These are phyloP conservation scores for Colletotrichum sp. DNA, from an alignment of 2,329 filamentous ascomycete species.

Conservation along the genomic window DNA sequence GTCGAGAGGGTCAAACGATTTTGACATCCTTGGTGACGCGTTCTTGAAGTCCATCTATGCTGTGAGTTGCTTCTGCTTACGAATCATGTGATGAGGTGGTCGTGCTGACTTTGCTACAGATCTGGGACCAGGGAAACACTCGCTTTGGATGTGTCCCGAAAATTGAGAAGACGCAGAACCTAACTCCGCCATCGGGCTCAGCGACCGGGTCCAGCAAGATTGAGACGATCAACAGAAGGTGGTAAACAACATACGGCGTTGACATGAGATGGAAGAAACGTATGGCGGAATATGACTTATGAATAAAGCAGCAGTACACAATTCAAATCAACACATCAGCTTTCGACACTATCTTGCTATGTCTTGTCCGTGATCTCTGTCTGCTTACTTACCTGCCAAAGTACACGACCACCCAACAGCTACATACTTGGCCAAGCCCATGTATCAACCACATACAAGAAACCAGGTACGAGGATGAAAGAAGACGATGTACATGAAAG, in stretches of 20 bases:
- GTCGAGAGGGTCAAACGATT: slow-evolving; percentile 11
- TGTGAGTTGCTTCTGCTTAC: not conserved
- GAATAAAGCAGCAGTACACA: not conserved
- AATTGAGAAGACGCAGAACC: slow-evolving; percentile 14
- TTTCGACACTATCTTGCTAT: not conserved
- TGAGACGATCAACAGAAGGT: not conserved
- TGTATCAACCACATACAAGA: not conserved
- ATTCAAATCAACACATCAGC: not conserved
- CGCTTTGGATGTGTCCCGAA: slow-evolving; percentile 15
- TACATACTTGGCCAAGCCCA: not conserved
- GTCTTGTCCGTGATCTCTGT: not conserved
- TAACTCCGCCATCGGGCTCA: not conserved
- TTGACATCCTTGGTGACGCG: slow-evolving; percentile 13
- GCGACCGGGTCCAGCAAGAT: not conserved
- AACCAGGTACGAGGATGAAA: not conserved
- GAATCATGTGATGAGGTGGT: not conserved
- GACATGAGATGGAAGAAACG: fast-evolving
- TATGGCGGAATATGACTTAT: not conserved
- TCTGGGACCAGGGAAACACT: slow-evolving; percentile 17
- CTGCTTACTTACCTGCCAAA: not conserved
- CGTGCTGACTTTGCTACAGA: not conserved
- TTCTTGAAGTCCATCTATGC: slow-evolving; percentile 18
- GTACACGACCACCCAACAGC: not conserved
- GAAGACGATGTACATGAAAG: not conserved
- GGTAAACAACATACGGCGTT: not conserved